phyloP scores from a whole-genome alignment of 345 rosid species.

The Combretum micranthum region DNA sequence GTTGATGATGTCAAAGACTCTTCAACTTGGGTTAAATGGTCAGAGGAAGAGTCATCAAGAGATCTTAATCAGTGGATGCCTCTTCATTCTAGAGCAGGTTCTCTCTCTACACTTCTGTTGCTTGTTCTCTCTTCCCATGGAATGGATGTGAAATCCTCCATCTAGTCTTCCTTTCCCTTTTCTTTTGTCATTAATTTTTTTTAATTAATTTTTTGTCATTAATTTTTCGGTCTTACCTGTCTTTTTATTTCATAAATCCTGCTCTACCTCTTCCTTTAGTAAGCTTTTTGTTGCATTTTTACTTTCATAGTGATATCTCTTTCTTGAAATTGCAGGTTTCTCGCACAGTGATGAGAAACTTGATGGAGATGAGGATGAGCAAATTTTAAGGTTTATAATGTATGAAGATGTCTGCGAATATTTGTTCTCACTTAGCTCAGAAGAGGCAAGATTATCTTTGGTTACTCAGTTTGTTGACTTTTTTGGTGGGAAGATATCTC shows the following conservation, averaged over 20 bases:
- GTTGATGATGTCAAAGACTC: conserved; percentile 61
- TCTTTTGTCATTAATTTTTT: background rate
- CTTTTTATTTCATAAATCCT: too few species aligned
- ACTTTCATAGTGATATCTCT: background rate
- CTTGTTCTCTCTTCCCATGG: background rate
- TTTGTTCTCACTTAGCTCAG: conserved; percentile 67
- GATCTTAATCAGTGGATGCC: conserved; percentile 89
- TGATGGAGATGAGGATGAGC: conserved; percentile 58
- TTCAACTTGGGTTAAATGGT: conserved; percentile 88
- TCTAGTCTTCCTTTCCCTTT: background rate
- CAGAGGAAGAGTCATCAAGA: conserved; percentile 68
- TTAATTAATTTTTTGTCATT: background rate
- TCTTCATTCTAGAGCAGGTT: conserved; percentile 47
- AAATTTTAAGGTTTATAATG: conserved; percentile 49
- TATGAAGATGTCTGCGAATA: conserved; percentile 79
- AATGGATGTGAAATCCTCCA: background rate
- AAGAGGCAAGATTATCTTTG: conserved; percentile 64
- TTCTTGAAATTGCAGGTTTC: conserved; percentile 27
- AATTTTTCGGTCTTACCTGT: too few species aligned
- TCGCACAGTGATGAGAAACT: conserved; percentile 31
- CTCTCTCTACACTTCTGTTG: conserved; percentile 1
- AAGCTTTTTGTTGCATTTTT: background rate
- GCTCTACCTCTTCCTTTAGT: background rate
- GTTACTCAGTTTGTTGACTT: conserved; percentile 73
- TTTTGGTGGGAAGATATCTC: conserved; percentile 70